phyloP scores from a whole-genome alignment of 768 basidiomycete species.

The Pilatotrama ljubarskyi region DNA sequence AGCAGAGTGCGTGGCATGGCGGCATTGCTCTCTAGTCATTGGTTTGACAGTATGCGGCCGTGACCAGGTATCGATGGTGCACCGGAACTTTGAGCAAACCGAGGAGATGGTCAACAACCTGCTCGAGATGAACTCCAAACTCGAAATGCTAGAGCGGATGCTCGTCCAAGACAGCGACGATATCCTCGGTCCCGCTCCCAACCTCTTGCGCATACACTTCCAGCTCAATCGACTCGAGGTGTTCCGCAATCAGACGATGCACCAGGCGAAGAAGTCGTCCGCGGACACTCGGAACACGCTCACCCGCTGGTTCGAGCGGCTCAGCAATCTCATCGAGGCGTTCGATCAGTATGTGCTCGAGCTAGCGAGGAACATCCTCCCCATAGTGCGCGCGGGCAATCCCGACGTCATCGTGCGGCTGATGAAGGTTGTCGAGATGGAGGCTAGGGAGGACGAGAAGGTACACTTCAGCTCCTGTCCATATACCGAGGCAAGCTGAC shows the following conservation, averaged over 20 bases:
- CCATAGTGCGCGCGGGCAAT: conserved; percentile 77
- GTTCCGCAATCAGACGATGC: conserved; percentile 94
- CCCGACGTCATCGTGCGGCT: conserved; percentile 88
- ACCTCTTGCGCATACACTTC: conserved; percentile 88
- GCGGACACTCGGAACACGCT: conserved; percentile 66
- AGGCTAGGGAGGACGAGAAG: conserved; percentile 94
- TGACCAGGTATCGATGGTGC: conserved; percentile 89
- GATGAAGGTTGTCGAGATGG: conserved; percentile 91
- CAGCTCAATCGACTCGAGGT: conserved; percentile 90
- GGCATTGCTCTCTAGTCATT: neutral
- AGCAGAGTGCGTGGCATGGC: conserved; percentile 64
- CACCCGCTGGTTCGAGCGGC: conserved; percentile 78
- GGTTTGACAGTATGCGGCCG: neutral
- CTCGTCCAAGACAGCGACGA: conserved; percentile 73
- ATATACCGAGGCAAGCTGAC: neutral
- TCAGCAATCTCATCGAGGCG: conserved; percentile 74
- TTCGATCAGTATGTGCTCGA: conserved; percentile 87
- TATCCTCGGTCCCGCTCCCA: conserved; percentile 83
- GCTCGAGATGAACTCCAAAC: conserved; percentile 85
- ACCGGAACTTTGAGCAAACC: conserved; percentile 92
- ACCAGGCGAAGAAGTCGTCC: conserved; percentile 85
- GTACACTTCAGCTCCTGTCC: conserved; percentile 36
- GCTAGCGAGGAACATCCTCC: conserved; percentile 74
- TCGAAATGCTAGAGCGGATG: conserved; percentile 77
- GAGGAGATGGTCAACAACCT: conserved; percentile 95